Evolutionary conservation across 768 basidiomycete genomes (phyloP).

Genomic region (Rhodotorula diobovata): DNA sequence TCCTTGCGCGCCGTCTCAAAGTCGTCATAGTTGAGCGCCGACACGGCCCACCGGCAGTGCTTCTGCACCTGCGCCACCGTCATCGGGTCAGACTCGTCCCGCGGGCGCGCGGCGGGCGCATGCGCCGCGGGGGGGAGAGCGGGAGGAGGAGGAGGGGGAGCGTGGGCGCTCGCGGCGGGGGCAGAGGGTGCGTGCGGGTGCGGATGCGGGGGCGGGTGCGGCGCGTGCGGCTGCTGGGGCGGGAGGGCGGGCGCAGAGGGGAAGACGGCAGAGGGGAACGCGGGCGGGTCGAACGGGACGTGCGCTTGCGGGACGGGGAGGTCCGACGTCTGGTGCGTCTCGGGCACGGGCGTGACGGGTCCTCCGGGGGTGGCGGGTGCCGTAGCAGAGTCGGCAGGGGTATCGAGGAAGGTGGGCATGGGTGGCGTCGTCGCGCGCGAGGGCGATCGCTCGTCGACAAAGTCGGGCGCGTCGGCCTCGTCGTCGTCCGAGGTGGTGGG

Average conservation of each 20-base stretch:
- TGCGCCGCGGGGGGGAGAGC: conserved; percentile 7
- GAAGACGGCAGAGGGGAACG: conserved; percentile 37
- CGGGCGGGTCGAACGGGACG: conserved; percentile 19
- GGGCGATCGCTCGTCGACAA: conserved; percentile 22
- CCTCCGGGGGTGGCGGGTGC: conserved; percentile 28
- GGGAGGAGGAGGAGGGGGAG: conserved; percentile 13
- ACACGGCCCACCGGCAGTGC: conserved; percentile 87
- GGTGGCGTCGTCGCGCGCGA: conserved; percentile 10
- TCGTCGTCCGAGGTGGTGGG: conserved; percentile 11
- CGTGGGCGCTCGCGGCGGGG: neutral
- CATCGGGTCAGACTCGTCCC: conserved; percentile 46
- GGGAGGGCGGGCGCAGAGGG: conserved; percentile 20
- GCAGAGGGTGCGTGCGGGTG: conserved; percentile 11
- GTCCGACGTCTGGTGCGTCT: conserved; percentile 39
- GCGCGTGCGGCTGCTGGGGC: conserved; percentile 9
- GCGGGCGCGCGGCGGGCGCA: neutral
- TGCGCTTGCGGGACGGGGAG: conserved; percentile 39
- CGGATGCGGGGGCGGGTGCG: conserved; percentile 12
- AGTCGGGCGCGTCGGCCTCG: conserved; percentile 9
- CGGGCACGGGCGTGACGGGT: conserved; percentile 36
- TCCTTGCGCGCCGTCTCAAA: conserved; percentile 77
- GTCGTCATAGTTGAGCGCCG: conserved; percentile 94
- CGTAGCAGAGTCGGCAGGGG: neutral
- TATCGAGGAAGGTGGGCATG: conserved; percentile 25
- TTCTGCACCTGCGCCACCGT: conserved; percentile 75